Conservation (phyloP, 768 basidiomycete genomes). For the Panellus pusillus region DNA sequence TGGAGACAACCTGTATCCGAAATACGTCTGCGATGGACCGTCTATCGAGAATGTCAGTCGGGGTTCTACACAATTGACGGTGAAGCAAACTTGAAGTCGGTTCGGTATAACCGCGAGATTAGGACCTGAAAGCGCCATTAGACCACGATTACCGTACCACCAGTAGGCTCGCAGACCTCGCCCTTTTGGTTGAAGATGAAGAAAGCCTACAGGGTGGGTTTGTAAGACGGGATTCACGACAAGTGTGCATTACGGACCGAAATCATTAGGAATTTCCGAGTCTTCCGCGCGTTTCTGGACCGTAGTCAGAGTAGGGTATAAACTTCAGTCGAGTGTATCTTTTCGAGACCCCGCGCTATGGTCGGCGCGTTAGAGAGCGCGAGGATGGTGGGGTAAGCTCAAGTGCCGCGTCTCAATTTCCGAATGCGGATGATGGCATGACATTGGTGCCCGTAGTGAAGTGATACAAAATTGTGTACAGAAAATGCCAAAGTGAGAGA, state of each 20-base stretch:
- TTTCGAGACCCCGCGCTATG: no score
- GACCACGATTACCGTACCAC: no score
- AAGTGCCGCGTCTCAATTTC: no score
- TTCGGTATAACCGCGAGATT: conserved; percentile 93
- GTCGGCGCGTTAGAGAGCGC: no score
- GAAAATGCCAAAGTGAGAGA: no score
- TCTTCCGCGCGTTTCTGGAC: background rate
- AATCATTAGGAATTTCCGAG: conserved; percentile 6
- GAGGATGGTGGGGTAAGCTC: no score
- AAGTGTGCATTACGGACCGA: background rate
- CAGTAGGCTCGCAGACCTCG: conserved; percentile 55
- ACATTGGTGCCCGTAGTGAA: no score
- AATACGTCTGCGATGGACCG: conserved; percentile 98
- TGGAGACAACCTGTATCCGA: conserved; percentile 97
- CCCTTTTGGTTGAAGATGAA: conserved; percentile 99
- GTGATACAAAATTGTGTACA: no score
- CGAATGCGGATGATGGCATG: no score
- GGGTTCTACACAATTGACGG: background rate
- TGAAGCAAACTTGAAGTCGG: conserved; percentile 86
- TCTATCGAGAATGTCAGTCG: conserved; percentile 39
- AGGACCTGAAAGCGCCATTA: conserved; percentile 68
- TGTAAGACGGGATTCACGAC: background rate
- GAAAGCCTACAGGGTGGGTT: conserved; percentile 66
- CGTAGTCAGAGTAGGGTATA: background rate
- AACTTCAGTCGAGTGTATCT: no score